These are phyloP conservation scores for Naegleria fowleri DNA, from an alignment of 208 protist species.

Conservation along the genomic window DNA sequence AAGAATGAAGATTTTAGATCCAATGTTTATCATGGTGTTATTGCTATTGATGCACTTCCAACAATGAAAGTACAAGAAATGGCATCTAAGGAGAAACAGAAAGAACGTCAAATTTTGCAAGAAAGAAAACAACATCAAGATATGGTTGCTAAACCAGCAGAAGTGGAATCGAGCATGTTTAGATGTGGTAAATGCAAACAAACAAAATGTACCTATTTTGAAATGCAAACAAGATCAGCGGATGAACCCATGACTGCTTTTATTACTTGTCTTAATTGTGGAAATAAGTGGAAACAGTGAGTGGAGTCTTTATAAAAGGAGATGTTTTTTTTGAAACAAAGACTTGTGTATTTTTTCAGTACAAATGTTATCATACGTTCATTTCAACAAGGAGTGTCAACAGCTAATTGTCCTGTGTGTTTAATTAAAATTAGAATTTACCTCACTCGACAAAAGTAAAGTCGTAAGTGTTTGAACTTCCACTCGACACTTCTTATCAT, in stretches of 20 bases:
- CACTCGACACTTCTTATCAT: too few relatives aligned
- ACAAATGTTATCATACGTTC: too few relatives aligned
- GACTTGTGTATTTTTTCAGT: too few relatives aligned
- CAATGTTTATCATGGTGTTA: not conserved
- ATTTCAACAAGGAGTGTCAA: too few relatives aligned
- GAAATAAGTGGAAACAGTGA: slow-evolving; percentile 66
- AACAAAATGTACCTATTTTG: slow-evolving; percentile 71
- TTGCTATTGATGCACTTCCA: not conserved
- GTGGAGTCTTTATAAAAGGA: too few relatives aligned
- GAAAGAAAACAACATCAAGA: not conserved
- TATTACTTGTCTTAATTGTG: slow-evolving; percentile 82
- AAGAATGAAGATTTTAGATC: slow-evolving; percentile 27
- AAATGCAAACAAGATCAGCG: slow-evolving; percentile 88
- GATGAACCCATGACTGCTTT: slow-evolving; percentile 97
- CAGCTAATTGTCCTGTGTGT: too few relatives aligned
- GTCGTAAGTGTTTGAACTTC: too few relatives aligned
- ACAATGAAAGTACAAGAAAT: slow-evolving; percentile 20
- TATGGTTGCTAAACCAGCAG: not conserved
- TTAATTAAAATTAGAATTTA: too few relatives aligned
- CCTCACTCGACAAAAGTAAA: too few relatives aligned
- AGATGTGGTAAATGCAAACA: slow-evolving; percentile 71
- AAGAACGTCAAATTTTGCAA: not conserved
- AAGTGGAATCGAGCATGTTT: slow-evolving; percentile 49
- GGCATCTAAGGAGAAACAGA: slow-evolving; percentile 1
- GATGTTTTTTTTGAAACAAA: too few relatives aligned